Conservation (phyloP, 768 basidiomycete genomes). For the Macrolepiota fuliginosa region DNA sequence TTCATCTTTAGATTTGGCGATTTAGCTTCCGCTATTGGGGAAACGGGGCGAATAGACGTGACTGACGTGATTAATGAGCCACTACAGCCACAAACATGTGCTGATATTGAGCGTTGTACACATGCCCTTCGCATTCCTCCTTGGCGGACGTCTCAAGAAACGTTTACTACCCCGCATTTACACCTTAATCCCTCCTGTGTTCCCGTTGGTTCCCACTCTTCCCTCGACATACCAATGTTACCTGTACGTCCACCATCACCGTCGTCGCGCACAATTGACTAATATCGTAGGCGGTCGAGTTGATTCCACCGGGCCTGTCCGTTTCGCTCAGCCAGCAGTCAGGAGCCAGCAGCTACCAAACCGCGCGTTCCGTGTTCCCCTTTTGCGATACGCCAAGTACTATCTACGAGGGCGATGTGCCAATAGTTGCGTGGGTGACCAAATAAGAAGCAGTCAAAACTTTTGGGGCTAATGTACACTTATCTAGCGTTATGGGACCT, state of each 20-base stretch:
- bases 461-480: too few relatives aligned
- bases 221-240: background rate
- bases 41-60: background rate
- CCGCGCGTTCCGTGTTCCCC: background rate
- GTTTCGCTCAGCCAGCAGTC: background rate
- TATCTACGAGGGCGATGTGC: background rate
- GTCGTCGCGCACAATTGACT: background rate
- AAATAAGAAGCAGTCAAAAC: too few relatives aligned
- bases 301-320: background rate
- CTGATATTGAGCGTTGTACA: background rate
- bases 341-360: background rate
- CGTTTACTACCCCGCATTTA: background rate
- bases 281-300: background rate
- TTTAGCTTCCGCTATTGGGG: background rate
- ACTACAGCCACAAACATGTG: background rate
- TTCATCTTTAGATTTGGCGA: background rate
- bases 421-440: constrained; percentile 18
- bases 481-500: constrained; percentile 23
- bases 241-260: background rate
- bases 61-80: background rate
- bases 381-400: background rate
- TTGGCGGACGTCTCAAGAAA: background rate
- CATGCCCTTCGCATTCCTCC: background rate
- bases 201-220: background rate
- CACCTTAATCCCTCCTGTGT: background rate